Evolutionary conservation across 208 protist genomes (phyloP), one percentile per base, ranked within the genome.

Genomic region (Trypanosoma mega): DNA sequence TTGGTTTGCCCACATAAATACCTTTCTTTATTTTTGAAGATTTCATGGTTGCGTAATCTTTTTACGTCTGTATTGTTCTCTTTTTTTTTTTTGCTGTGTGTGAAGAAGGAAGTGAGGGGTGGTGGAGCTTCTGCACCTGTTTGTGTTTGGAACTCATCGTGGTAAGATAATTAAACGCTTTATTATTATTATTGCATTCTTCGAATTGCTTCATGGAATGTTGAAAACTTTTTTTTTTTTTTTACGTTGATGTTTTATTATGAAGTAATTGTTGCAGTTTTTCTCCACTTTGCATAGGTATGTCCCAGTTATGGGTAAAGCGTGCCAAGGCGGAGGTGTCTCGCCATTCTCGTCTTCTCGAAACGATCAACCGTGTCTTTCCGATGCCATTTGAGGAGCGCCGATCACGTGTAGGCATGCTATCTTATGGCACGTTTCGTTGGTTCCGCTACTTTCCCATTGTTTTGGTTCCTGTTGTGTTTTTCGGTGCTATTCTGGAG

Each of bases 251-350:
- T 30, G 20, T 2, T 30, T 58, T 46, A 12, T 58, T 26, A 39
- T 33, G 9, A 49, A 23, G n/a, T n/a, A n/a, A 16, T 39, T 39
- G 6, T 39, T 39, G 6, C 12, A 16, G 34, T 39, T 16, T 39
- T 12, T 39, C 34, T 39, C 8, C 12, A 39, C 34, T 39, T 12
- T 16, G 34, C 34, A 51, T 3, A 44, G 3, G 11, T 4, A 94
- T 94, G 87, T 94, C 87, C 34, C 84, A 91, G 41, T 58, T 94
- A 33, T 94, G 84, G 85, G 85, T 94, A 57, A 94, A 94, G 60
- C 82, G 83, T 18, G 85, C 88, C 8, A 90, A 90, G 74, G 84
- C 82, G 33, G 88, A 90, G 76, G 79, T 91, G 63, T 79, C 82
- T 46, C 78, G 88, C 36, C 85, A 92, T 67, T 90, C 84, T 47